A percentile compares a stretch with the other conserved stretches of the same genome.
phyloP scores from a whole-genome alignment of 257 asterid genomes.

The Solanum acaule region DNA sequence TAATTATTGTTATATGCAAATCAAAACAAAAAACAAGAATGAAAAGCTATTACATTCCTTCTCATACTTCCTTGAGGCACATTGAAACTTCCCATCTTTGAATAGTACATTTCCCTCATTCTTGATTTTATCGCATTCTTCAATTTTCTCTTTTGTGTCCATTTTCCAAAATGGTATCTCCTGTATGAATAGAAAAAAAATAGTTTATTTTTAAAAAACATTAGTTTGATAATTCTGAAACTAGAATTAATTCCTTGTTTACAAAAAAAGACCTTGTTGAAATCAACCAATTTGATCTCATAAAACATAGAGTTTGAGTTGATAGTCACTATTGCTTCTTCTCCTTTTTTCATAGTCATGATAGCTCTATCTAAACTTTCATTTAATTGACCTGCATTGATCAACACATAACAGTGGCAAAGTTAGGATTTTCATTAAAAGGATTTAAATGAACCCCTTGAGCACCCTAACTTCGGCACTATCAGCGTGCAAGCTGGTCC shows the following conservation, averaged over 20 bases:
- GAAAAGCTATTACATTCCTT: conserved; percentile 38
- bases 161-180: conserved; percentile 63
- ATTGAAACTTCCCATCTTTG: conserved; percentile 32
- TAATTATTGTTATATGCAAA: neutral
- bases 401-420: neutral
- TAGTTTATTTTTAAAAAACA: neutral
- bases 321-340: conserved; percentile 44
- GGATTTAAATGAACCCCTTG: neutral
- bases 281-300: conserved; percentile 41
- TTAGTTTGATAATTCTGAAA: neutral
- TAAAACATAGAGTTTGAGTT: conserved; percentile 14
- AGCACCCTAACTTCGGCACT: too few species aligned
- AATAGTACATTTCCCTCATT: conserved; percentile 39
- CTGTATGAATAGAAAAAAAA: conserved; percentile 12
- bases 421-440: neutral
- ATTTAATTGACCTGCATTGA: conserved; percentile 26
- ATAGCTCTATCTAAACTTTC: conserved; percentile 42
- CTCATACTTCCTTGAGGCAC: conserved; percentile 47
- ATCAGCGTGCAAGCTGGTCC: neutral
- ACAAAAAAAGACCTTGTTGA: conserved; percentile 26
- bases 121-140: conserved; percentile 27
- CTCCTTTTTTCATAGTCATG: conserved; percentile 61
- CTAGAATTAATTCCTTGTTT: neutral
- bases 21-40: neutral
- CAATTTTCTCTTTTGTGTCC: conserved; percentile 36